Evolutionary conservation across 2,329 filamentous ascomycete genomes (phyloP), one percentile per base, ranked within the genome.

Genomic region (Xylariaceae sp.): DNA sequence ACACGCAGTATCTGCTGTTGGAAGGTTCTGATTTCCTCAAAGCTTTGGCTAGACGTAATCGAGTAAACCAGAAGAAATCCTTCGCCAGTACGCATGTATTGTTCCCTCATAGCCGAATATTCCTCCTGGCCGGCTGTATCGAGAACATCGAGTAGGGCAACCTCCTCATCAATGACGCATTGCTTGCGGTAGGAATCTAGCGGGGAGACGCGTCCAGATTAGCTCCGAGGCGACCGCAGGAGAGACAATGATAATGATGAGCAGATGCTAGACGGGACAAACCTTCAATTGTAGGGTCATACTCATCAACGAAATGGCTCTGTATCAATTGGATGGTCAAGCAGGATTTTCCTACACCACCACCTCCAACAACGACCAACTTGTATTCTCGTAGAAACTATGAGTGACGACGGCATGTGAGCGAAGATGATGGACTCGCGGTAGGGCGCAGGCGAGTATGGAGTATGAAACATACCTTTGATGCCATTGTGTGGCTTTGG

Each of bases 251-350:
- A 16, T 44, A 21, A 40, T 26, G 23, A 26, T 26, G 29, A 29
- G 40, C 14, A 5, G 20, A 18, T 32, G 32, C 21, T 32, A 48
- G 23, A 29, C 57, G 53, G 9, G 40, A 75, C 83, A 67, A 76
- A 93, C 95, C 95, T 90, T 99, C 95, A 72, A 99, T 98, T 70
- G 95, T 99, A 55, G 95, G 95, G 77, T 99, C 95, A 77, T 99
- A 99, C 78, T 98, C 95, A 77, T 98, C 95, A 74, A 98, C 93
- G 81, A 99, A 99, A 76, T 99, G 95, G 76, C 89, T 93, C 79
- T 93, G 89, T 70, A 91, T 91, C 77, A 93, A 86, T 81, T 98
- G 95, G 73, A 99, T 98, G 57, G 95, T 98, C 82, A 99, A 85
- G 80, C 95, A 98, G 61, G 93, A 98, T 83, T 99, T 99, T 80